Evolutionary conservation across 805 yeast genomes (phyloP).

Genomic region (Cyberlindnera maritima): DNA sequence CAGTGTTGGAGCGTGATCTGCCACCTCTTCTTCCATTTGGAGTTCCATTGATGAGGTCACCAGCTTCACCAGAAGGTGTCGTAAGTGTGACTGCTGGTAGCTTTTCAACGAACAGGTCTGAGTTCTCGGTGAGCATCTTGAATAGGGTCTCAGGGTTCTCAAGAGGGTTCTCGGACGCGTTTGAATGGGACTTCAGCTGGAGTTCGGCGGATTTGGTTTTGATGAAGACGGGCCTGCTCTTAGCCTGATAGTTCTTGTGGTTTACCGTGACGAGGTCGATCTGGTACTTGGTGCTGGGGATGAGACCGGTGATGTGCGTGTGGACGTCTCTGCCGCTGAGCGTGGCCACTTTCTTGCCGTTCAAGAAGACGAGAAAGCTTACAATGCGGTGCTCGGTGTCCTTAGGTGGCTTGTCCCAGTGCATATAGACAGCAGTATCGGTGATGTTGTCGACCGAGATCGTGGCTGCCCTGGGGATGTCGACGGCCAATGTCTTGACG

Average conservation of each 20-base stretch:
- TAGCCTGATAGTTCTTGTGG: constrained; percentile 37
- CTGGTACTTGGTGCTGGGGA: constrained; percentile 38
- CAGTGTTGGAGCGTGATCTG: constrained; percentile 37
- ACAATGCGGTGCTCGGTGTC: constrained; percentile 31
- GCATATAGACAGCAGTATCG: constrained; percentile 43
- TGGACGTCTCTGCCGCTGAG: constrained; percentile 36
- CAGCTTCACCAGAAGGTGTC: constrained; percentile 13
- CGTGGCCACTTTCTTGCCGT: constrained; percentile 35
- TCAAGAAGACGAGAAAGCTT: constrained; percentile 37
- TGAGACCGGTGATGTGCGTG: constrained; percentile 32
- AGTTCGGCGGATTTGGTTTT: constrained; percentile 33
- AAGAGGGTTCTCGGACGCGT: constrained; percentile 25
- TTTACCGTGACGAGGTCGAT: constrained; percentile 43
- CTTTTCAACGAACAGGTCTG: constrained; percentile 13
- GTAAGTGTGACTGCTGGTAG: constrained; percentile 31
- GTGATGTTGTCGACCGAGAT: constrained; percentile 55
- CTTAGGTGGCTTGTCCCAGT: constrained; percentile 45
- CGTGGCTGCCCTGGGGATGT: constrained; percentile 54
- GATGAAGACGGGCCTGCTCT: constrained; percentile 39
- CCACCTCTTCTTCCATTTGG: constrained; percentile 17
- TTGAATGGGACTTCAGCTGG: constrained; percentile 20
- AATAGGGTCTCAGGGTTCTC: constrained; percentile 40
- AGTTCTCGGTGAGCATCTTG: constrained; percentile 32
- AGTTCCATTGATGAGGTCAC: constrained; percentile 21
- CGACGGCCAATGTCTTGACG: constrained; percentile 44